Base-by-base conservation (phyloP, 1,139 yeast genomes). In the Chernovozyma aurita region DNA sequence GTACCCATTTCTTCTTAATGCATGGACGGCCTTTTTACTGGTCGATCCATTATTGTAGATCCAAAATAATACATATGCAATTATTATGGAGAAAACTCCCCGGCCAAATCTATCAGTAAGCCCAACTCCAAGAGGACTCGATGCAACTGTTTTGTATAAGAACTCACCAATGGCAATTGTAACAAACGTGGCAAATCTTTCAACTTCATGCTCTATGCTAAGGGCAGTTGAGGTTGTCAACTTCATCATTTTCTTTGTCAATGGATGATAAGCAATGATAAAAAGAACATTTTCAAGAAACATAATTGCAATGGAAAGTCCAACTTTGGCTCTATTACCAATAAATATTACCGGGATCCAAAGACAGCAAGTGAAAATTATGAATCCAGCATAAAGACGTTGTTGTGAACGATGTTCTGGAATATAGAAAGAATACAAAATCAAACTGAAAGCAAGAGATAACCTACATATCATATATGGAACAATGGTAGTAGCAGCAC, bases 101-200 rank as follows among this genome's bases (percentile, higher is more conserved):
- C 82, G 59, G 29, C 69, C 71, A 16, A 73, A 59, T 33, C 63
- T 64, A 13, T 47, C 49, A 33, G 68, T 63, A 45, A 79, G 60
- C 1, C 81, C 81, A 3, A 55, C 46, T 1, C 73, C 76, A 32
- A 76, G 60, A 0, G 78, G 73, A 12, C 67, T 61, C 1, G 55
- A 54, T 2, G 79, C 73, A n/a, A 77, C 80, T n/a, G 76, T 63
- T 37, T 72, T 74, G 46, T 73, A 78, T 20, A 79, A 57, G 45
- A 76, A 80, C 45, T 80, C 85, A 20, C 86, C 86, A 46, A 80
- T 65, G 6, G 84, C 84, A 57, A 80, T 78, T 43, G 80, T 73
- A 36, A 68, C 79, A 50, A 80, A 79, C 0, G 78, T 74, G 2
- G 71, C 66, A 48, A 68, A 70, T 39, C 86, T 56, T 50, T 80